A percentile compares a stretch with the other conserved stretches of the same genome.
Evolutionary conservation across 2,329 filamentous ascomycete species (phyloP).

Genomic region (Parascedosporium putredinis): DNA sequence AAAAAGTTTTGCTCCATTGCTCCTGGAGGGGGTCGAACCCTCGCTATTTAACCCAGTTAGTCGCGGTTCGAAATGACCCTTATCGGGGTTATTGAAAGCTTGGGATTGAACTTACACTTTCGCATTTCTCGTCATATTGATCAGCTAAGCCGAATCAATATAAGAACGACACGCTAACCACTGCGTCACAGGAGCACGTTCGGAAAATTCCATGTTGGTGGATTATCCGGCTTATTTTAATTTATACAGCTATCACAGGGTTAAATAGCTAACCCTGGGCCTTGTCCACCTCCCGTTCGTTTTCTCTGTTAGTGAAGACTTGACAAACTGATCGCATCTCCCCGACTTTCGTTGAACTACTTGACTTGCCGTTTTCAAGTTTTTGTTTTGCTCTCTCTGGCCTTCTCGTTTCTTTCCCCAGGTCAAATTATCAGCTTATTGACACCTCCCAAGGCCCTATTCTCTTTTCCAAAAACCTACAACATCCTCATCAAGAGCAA

Average conservation of each 20-base stretch:
- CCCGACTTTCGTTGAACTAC: too few species aligned
- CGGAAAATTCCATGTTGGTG: slow-evolving; percentile 7
- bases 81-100: slow-evolving; percentile 8
- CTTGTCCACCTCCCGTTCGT: background rate
- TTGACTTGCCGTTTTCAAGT: too few species aligned
- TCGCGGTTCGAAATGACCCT: slow-evolving; percentile 7
- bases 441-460: too few species aligned
- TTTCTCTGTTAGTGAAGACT: too few species aligned
- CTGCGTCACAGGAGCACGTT: slow-evolving; percentile 14
- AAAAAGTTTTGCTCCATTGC: slow-evolving; percentile 11
- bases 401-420: too few species aligned
- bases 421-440: too few species aligned
- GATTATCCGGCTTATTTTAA: slow-evolving; percentile 3
- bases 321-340: too few species aligned
- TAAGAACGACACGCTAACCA: slow-evolving; percentile 15
- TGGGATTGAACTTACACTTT: slow-evolving; percentile 10
- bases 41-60: slow-evolving; percentile 10
- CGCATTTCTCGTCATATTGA: slow-evolving; percentile 14
- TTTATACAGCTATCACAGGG: slow-evolving; percentile 5
- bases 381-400: too few species aligned
- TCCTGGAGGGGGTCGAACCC: slow-evolving; percentile 15
- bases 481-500: too few species aligned
- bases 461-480: too few species aligned
- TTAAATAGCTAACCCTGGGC: too few species aligned
- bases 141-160: slow-evolving; percentile 11